These are phyloP conservation scores for Aspergillus nanangensis DNA, from an alignment of 495 filamentous ascomycete genomes.

Conservation along the genomic window DNA sequence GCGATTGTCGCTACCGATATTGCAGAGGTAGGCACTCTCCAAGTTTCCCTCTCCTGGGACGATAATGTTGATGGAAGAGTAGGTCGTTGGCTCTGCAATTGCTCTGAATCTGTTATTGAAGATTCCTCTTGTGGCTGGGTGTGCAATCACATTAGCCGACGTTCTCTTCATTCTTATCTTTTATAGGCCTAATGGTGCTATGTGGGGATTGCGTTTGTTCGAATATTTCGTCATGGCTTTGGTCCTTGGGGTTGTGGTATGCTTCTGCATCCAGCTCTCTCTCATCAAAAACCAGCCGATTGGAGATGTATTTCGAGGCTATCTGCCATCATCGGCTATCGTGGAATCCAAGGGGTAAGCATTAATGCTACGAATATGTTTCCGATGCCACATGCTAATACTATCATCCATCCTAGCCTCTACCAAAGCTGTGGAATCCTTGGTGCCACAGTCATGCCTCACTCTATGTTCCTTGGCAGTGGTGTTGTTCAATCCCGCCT, in stretches of 20 bases:
- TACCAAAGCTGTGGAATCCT: slow-evolving; percentile 92
- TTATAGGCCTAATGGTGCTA: slow-evolving; percentile 70
- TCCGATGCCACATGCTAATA: too few species aligned
- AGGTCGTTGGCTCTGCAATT: slow-evolving; percentile 90
- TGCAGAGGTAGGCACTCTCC: slow-evolving; percentile 56
- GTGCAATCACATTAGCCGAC: slow-evolving; percentile 79
- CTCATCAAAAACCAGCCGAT: slow-evolving; percentile 64
- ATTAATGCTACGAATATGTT: not conserved
- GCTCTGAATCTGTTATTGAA: slow-evolving; percentile 80
- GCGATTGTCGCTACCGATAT: slow-evolving; percentile 90
- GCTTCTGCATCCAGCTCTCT: slow-evolving; percentile 85
- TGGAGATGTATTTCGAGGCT: slow-evolving; percentile 80
- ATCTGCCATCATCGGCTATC: slow-evolving; percentile 71
- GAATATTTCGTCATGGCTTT: slow-evolving; percentile 76
- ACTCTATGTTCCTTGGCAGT: slow-evolving; percentile 84
- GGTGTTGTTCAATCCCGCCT: slow-evolving; percentile 83
- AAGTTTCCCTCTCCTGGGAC: not conserved
- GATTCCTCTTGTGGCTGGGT: slow-evolving; percentile 80
- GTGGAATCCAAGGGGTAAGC: slow-evolving; percentile 61
- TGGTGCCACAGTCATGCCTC: slow-evolving; percentile 92
- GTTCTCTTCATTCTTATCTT: slow-evolving; percentile 83
- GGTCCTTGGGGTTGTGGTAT: slow-evolving; percentile 81
- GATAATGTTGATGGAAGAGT: not conserved
- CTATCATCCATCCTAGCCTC: too few species aligned
- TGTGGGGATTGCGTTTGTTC: slow-evolving; percentile 70